These are phyloP conservation scores for Fusarium liriodendri DNA, from an alignment of 2,329 filamentous ascomycete genomes.

Conservation along the genomic window DNA sequence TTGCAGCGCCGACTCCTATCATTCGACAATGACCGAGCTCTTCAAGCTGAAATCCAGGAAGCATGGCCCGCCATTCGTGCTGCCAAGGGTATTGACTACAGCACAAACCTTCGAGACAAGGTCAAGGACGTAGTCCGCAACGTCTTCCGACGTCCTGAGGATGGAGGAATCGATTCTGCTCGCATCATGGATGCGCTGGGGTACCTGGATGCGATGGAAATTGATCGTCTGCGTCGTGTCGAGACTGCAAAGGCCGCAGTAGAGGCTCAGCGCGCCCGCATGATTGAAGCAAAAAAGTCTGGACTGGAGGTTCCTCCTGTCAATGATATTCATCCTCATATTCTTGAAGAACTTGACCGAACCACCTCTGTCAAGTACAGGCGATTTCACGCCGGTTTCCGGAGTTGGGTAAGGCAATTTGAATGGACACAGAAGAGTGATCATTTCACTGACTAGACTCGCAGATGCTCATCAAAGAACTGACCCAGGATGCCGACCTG, in stretches of 20 bases:
- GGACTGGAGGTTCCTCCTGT: not conserved
- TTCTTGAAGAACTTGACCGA: constrained; percentile 47
- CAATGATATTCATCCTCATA: constrained; percentile 21
- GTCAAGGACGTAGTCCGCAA: constrained; percentile 36
- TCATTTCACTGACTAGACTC: not conserved
- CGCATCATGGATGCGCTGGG: constrained; percentile 47
- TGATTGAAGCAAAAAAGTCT: not conserved
- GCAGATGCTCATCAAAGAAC: constrained; percentile 45
- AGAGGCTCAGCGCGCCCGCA: not conserved
- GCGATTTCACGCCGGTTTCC: constrained; percentile 48
- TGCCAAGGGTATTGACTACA: constrained; percentile 28
- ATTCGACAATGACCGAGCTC: constrained; percentile 45
- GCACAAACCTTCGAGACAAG: constrained; percentile 44
- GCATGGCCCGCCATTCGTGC: constrained; percentile 34
- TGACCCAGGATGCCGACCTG: constrained; percentile 18
- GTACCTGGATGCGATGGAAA: constrained; percentile 48
- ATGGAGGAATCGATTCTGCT: constrained; percentile 44
- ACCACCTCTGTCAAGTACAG: constrained; percentile 45
- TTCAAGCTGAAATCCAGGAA: constrained; percentile 32
- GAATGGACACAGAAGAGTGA: not conserved
- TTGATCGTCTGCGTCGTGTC: constrained; percentile 46
- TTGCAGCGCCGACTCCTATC: constrained; percentile 45
- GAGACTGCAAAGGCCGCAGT: constrained; percentile 34
- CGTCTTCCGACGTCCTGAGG: constrained; percentile 44
- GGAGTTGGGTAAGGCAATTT: constrained; percentile 44